Evolutionary conservation across 257 asterid genomes (phyloP).

Genomic region (Solanum pimpinellifolium): DNA sequence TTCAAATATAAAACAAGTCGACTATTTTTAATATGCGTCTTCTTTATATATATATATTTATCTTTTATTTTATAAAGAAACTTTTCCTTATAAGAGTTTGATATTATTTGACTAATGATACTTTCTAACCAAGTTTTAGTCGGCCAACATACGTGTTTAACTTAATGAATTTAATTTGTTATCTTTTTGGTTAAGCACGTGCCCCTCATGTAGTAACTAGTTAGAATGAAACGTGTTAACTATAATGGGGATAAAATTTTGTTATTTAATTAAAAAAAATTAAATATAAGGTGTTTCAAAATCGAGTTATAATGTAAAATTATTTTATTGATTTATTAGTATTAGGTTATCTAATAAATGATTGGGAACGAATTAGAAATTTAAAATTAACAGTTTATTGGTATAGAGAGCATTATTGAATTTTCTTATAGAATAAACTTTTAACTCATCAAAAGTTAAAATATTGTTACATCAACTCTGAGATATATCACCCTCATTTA

Average conservation of each 20-base stretch:
- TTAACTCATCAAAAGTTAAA: neutral
- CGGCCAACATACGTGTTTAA: neutral
- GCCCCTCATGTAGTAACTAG: neutral
- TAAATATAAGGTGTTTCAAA: too few relatives aligned
- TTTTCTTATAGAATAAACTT: fast-evolving
- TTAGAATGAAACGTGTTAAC: neutral
- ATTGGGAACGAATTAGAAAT: fast-evolving
- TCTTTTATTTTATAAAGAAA: too few relatives aligned
- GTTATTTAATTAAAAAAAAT: too few relatives aligned
- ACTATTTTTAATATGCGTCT: too few relatives aligned
- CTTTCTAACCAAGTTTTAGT: neutral
- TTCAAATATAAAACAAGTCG: neutral
- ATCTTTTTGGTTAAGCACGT: neutral
- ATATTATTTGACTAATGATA: neutral
- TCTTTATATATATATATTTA: too few relatives aligned
- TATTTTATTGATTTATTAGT: too few relatives aligned
- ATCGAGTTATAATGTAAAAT: too few relatives aligned
- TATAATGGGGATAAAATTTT: neutral
- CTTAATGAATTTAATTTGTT: neutral
- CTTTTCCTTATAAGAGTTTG: neutral
- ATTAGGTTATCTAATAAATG: too few relatives aligned
- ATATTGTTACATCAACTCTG: fast-evolving
- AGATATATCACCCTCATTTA: neutral
- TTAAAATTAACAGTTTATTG: too few relatives aligned
- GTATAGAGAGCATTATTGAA: fast-evolving